Evolutionary conservation across 1,284 basidiomycete genomes (phyloP).

Genomic region (Blastosporella zonata): DNA sequence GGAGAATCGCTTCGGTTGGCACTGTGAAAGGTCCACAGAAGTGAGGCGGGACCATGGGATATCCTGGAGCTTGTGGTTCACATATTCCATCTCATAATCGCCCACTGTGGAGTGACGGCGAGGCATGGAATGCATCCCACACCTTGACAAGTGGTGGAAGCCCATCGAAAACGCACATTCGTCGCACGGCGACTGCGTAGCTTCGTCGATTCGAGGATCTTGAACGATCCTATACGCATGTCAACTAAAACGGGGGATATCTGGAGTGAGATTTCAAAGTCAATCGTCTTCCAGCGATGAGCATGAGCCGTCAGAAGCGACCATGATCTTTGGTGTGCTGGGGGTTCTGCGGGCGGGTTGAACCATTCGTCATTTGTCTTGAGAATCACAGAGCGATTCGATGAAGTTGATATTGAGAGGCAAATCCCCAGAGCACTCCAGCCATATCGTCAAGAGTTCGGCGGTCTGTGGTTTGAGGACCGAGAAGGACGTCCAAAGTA

Average conservation of each 20-base stretch:
- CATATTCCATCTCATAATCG: constrained; percentile 6
- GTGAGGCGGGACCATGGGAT: constrained; percentile 11
- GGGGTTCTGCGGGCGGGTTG: constrained; percentile 4
- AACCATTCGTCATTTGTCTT: not conserved
- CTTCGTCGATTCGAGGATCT: constrained; percentile 4
- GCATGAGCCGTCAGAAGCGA: constrained; percentile 7
- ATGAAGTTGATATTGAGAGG: constrained; percentile 4
- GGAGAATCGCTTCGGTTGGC: constrained; percentile 4
- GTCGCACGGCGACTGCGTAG: constrained; percentile 2
- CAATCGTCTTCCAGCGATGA: constrained; percentile 9
- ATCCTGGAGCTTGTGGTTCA: not conserved
- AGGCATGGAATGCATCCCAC: constrained; percentile 11
- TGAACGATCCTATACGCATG: constrained; percentile 4
- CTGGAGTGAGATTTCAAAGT: constrained; percentile 6
- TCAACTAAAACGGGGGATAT: constrained; percentile 1
- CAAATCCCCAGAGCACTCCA: not conserved
- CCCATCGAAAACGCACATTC: constrained; percentile 2
- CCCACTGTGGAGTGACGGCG: constrained; percentile 1
- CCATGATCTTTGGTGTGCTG: constrained; percentile 7
- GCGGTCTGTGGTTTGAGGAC: not conserved
- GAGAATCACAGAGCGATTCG: constrained; percentile 1
- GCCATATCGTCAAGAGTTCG: constrained; percentile 3
- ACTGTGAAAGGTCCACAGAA: constrained; percentile 6
- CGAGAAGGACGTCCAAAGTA: constrained; percentile 3
- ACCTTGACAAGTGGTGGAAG: not conserved